These are phyloP conservation scores for Fusarium torreyae DNA, from an alignment of 2,329 filamentous ascomycete genomes.

Conservation along the genomic window DNA sequence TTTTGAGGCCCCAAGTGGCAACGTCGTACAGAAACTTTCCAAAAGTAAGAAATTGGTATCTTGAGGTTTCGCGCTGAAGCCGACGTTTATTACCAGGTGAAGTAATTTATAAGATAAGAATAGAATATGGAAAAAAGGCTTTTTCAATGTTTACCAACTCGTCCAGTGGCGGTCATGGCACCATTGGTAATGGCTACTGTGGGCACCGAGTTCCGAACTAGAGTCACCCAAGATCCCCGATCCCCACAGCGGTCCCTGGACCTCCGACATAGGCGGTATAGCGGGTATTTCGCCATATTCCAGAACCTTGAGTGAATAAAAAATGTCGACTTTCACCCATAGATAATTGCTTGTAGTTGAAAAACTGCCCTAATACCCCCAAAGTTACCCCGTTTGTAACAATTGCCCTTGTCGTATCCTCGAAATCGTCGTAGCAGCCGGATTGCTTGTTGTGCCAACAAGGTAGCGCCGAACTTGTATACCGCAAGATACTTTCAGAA, in stretches of 20 bases:
- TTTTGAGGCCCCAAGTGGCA: conserved; percentile 4
- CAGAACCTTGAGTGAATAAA: conserved; percentile 13
- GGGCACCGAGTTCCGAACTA: conserved; percentile 38
- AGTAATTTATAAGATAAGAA: conserved; percentile 4
- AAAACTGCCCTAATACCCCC: neutral
- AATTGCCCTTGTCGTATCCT: neutral
- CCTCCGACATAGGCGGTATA: conserved; percentile 28
- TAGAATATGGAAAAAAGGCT: neutral
- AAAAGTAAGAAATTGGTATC: neutral
- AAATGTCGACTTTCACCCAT: conserved; percentile 3
- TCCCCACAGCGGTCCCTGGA: conserved; percentile 18
- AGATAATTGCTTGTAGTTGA: conserved; percentile 1
- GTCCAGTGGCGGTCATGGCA: conserved; percentile 9
- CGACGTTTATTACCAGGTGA: conserved; percentile 6
- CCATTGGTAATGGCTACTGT: conserved; percentile 6
- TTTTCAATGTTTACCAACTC: conserved; percentile 7
- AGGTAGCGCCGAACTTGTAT: conserved; percentile 17
- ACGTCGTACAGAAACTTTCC: neutral
- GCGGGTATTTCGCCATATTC: conserved; percentile 30
- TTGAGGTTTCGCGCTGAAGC: neutral
- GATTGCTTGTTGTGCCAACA: conserved; percentile 20
- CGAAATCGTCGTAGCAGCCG: neutral
- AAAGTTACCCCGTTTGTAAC: neutral
- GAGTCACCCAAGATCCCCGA: conserved; percentile 6
- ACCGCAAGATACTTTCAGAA: conserved; percentile 27